Evolutionary conservation across 2,329 filamentous ascomycete genomes (phyloP).

Genomic region (Colletotrichum navitas): DNA sequence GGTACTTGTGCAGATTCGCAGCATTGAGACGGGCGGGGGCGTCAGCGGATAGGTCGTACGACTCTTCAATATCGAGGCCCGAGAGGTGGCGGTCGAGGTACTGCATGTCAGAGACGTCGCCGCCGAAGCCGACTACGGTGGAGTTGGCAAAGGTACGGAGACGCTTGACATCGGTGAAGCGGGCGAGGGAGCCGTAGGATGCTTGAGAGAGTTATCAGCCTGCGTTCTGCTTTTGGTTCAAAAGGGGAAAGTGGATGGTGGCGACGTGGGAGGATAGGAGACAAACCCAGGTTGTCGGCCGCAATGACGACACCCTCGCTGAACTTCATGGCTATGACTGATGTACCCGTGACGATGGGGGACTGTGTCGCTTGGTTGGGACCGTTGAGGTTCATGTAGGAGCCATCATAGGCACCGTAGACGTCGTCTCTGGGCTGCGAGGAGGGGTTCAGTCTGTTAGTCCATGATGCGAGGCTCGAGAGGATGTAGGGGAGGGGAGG

Average conservation of each 20-base stretch:
- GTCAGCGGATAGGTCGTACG: constrained; percentile 71
- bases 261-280: background rate
- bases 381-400: constrained; percentile 78
- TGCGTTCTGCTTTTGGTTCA: constrained; percentile 1
- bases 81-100: constrained; percentile 93
- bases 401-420: constrained; percentile 92
- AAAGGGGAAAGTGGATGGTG: background rate
- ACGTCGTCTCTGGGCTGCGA: constrained; percentile 93
- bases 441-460: constrained; percentile 41
- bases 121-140: constrained; percentile 91
- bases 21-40: constrained; percentile 76
- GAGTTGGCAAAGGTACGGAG: constrained; percentile 88
- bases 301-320: constrained; percentile 96
- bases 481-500: constrained; percentile 41
- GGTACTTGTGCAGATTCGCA: constrained; percentile 95
- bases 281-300: constrained; percentile 91
- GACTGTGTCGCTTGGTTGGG: constrained; percentile 91
- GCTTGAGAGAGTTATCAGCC: constrained; percentile 64
- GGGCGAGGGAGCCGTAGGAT: constrained; percentile 95
- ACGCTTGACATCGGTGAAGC: constrained; percentile 97
- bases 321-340: constrained; percentile 95
- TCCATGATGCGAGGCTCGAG: constrained; percentile 31
- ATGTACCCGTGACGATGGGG: constrained; percentile 96
- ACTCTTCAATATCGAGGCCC: constrained; percentile 88
- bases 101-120: constrained; percentile 99